Evolutionary conservation across 2,329 filamentous ascomycete genomes (phyloP), one percentile per base, ranked within the genome.

Genomic region (Fonsecaea erecta): DNA sequence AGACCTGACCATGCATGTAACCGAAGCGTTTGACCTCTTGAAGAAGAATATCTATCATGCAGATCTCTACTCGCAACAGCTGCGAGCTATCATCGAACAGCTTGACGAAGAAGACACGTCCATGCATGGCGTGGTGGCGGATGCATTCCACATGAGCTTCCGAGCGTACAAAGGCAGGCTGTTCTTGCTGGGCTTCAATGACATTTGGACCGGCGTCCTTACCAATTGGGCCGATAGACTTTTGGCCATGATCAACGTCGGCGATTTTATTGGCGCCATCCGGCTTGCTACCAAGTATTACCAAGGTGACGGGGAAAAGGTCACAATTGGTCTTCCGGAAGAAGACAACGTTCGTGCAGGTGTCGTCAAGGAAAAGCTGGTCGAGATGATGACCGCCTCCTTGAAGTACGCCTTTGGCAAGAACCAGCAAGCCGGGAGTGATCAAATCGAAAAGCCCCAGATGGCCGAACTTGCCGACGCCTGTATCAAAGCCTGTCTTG

Each of bases 71-170:
- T 97, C 94, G 0, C 85, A 86, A 28, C 95, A 98, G 74, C 81
- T 99, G 12, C 90, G 92, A 73, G 85, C 82, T 18, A 84, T 98
- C 5, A 92, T 99, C 24, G 95, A 98, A 76, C 89, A 93, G 66
- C 82, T 95, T 18, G 90, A 97, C 69, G 93, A 96, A 71, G 88
- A 93, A 64, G 93, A 97, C 72, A 83, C 86, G 0, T 91, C 92
- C 0, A 90, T 98, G 88, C 95, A 98, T 77, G 94, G 94, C 1
- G 93, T 98, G 8, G 92, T 98, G 54, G 94, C 94, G 7, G 95
- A 99, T 81, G 95, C 93, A 0, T 99, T 97, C 72, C 94, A 94
- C 75, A 98, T 98, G 92, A 97, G 94, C 77, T 94, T 98, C 78
- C 92, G 91, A 73, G 86, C 92, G 2, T 99, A 98, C 79, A 99